Evolutionary conservation across 306 rosid genomes (phyloP).

Genomic region (Sindora glabra): DNA sequence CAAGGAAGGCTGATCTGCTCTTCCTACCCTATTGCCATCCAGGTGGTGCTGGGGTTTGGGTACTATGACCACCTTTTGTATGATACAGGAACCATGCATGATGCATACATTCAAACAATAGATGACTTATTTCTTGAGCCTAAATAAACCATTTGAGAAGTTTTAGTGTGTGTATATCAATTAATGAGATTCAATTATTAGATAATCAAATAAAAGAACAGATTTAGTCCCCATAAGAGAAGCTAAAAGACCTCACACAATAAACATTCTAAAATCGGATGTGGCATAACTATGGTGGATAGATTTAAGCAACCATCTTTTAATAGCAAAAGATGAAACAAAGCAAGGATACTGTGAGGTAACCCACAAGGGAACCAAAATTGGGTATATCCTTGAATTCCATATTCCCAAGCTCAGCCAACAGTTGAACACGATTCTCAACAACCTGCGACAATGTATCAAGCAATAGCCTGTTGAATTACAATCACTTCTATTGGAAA

Average conservation of each 20-base stretch:
- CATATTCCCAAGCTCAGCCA: constrained; percentile 39
- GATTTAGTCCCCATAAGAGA: not conserved
- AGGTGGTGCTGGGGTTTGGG: no score
- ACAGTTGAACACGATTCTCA: constrained; percentile 55
- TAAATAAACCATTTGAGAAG: no score
- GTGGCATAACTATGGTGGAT: not conserved
- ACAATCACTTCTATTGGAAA: not conserved
- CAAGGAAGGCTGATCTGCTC: no score
- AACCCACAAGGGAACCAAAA: constrained; percentile 33
- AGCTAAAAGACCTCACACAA: not conserved
- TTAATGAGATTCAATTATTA: not conserved
- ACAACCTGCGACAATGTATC: constrained; percentile 36
- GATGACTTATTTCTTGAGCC: no score
- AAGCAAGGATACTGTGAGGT: constrained; percentile 59
- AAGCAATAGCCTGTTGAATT: not conserved
- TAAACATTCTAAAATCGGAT: not conserved
- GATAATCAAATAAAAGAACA: not conserved
- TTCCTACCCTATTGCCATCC: no score
- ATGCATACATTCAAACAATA: no score
- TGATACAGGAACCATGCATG: no score
- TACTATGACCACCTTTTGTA: no score
- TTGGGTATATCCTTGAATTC: constrained; percentile 39
- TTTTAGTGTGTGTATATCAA: no score
- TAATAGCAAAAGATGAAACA: not conserved
- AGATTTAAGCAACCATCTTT: not conserved